A percentile compares a stretch with the other conserved stretches of the same genome.
These are phyloP conservation scores for Colletotrichum truncatum DNA, from an alignment of 2,329 filamentous ascomycete genomes.

Conservation along the genomic window DNA sequence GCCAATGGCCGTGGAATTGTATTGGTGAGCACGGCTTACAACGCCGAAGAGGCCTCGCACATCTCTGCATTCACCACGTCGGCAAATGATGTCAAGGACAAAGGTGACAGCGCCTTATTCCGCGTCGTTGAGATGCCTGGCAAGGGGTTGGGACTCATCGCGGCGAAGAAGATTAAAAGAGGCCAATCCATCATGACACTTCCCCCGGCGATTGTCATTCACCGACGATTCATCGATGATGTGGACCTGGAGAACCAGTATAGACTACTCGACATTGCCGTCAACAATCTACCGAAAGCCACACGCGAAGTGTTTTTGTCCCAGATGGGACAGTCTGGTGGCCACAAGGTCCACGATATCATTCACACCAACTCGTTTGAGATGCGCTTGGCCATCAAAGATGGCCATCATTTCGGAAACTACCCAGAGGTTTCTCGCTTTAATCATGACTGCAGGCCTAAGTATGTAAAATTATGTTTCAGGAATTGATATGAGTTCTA, in stretches of 20 bases:
- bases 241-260: constrained; percentile 34
- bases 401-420: constrained; percentile 36
- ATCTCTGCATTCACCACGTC: background rate
- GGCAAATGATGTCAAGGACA: background rate
- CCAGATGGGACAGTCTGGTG: constrained; percentile 36
- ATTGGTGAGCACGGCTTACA: constrained; percentile 43
- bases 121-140: constrained; percentile 35
- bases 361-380: constrained; percentile 46
- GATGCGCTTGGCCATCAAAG: constrained; percentile 24
- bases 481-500: constrained; percentile 24
- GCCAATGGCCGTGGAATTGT: constrained; percentile 48
- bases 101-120: constrained; percentile 7
- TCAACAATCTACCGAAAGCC: constrained; percentile 36
- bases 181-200: constrained; percentile 43
- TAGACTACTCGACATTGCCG: constrained; percentile 37
- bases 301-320: constrained; percentile 33
- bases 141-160: constrained; percentile 43
- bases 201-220: constrained; percentile 39
- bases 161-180: constrained; percentile 38
- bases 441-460: constrained; percentile 47
- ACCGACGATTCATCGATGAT: constrained; percentile 33
- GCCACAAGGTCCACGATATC: constrained; percentile 36
- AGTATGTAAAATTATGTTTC: constrained; percentile 34
- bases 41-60: constrained; percentile 21
- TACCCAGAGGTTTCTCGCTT: constrained; percentile 35